A percentile compares a stretch with the other conserved stretches of the same genome.
These are phyloP conservation scores for Kwoniella pini DNA, from an alignment of 768 basidiomycete genomes.

Conservation along the genomic window DNA sequence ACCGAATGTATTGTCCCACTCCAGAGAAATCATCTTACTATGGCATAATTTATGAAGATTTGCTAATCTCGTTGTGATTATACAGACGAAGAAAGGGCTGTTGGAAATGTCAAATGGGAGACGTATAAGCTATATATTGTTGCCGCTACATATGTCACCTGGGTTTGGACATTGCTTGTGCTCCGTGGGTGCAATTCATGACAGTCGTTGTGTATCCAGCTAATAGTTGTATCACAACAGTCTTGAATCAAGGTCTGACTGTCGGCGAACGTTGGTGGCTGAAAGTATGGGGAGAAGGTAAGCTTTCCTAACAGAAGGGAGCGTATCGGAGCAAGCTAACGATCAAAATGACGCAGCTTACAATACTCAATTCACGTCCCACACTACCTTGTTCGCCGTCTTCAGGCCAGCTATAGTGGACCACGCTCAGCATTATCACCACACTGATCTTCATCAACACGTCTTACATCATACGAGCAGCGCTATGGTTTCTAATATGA, in stretches of 20 bases:
- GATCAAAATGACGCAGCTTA: slow-evolving; percentile 22
- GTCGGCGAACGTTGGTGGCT: slow-evolving; percentile 62
- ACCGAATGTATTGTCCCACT: no score
- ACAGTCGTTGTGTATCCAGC: neutral
- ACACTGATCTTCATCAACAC: slow-evolving; percentile 30
- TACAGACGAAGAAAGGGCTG: slow-evolving; percentile 62
- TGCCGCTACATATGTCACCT: slow-evolving; percentile 49
- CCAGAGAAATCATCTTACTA: no score
- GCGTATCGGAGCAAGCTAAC: neutral
- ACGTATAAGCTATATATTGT: slow-evolving; percentile 60
- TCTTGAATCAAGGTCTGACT: slow-evolving; percentile 34
- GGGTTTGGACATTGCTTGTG: slow-evolving; percentile 48
- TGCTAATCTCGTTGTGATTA: neutral
- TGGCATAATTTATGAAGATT: no score
- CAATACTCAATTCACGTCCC: slow-evolving; percentile 16
- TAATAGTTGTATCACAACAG: slow-evolving; percentile 21
- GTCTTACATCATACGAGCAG: slow-evolving; percentile 24
- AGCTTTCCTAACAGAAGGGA: neutral
- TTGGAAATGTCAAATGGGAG: slow-evolving; percentile 78
- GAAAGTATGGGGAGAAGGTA: slow-evolving; percentile 72
- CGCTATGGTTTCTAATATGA: neutral
- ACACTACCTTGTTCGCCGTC: slow-evolving; percentile 13
- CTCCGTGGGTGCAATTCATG: slow-evolving; percentile 73
- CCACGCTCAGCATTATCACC: slow-evolving; percentile 18
- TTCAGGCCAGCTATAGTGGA: slow-evolving; percentile 12